Evolutionary conservation across 75 land plant genomes (phyloP).

Genomic region (Larix kaempferi): DNA sequence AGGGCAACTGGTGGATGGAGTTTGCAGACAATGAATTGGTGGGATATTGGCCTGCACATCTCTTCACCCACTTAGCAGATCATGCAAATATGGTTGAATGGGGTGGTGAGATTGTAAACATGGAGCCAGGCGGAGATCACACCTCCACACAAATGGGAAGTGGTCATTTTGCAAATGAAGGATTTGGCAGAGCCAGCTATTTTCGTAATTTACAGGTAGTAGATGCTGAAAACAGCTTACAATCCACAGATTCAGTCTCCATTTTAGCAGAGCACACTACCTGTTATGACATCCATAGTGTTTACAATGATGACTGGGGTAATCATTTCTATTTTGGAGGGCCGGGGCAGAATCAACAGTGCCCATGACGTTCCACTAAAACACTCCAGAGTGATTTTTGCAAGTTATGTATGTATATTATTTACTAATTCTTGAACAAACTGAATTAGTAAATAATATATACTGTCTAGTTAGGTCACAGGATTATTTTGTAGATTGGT

Average conservation of each 20-base stretch:
- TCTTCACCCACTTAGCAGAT: constrained; percentile 80
- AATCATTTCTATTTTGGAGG: constrained; percentile 91
- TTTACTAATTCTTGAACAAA: no score
- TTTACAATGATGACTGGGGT: constrained; percentile 69
- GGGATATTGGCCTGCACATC: constrained; percentile 88
- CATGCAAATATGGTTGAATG: constrained; percentile 84
- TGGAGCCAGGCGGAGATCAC: constrained; percentile 46
- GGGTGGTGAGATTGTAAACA: constrained; percentile 92
- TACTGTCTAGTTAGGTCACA: no score
- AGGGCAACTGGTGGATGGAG: constrained; percentile 92
- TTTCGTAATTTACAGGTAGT: constrained; percentile 73
- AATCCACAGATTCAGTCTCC: constrained; percentile 33
- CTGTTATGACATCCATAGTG: constrained; percentile 68
- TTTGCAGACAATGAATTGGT: constrained; percentile 56
- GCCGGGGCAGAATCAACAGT: constrained; percentile 71
- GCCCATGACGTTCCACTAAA: constrained; percentile 24
- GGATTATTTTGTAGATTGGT: no score
- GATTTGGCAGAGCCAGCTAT: constrained; percentile 71
- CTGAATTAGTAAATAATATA: no score
- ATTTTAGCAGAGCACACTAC: constrained; percentile 76
- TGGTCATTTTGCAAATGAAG: constrained; percentile 72
- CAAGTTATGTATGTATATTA: no score
- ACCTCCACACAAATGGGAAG: constrained; percentile 94
- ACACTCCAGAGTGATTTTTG: no score
- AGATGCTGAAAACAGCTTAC: constrained; percentile 60